Evolutionary conservation across 495 filamentous ascomycete species (phyloP).

Genomic region (Entonaema liquescens): DNA sequence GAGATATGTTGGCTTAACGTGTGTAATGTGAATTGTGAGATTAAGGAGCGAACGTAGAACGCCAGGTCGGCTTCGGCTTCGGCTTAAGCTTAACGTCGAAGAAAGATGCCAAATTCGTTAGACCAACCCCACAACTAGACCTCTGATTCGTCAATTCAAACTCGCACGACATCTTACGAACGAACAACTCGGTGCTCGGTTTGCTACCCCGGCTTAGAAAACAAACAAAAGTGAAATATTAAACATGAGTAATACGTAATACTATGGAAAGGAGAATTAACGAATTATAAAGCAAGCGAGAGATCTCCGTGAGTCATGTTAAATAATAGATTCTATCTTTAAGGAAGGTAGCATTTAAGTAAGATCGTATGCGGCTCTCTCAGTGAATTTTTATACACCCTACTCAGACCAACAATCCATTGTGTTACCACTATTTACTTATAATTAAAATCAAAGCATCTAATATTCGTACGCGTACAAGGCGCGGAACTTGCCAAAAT

Average conservation of each 20-base stretch:
- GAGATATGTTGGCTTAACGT: background rate
- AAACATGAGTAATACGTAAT: background rate
- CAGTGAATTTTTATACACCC: background rate
- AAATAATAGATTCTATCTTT: background rate
- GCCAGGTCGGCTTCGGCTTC: constrained; percentile 39
- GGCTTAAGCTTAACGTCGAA: constrained; percentile 27
- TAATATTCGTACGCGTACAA: background rate
- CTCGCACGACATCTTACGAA: background rate
- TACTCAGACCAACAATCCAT: background rate
- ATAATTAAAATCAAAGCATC: background rate
- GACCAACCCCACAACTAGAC: background rate
- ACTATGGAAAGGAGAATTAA: too few species aligned
- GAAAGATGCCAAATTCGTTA: background rate
- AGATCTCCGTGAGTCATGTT: background rate
- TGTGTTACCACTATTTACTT: background rate
- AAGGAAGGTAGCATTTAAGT: background rate
- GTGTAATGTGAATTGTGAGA: background rate
- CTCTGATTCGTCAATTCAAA: constrained; percentile 17
- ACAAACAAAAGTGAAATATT: constrained; percentile 9
- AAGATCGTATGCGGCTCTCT: background rate
- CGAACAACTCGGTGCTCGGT: constrained; percentile 6
- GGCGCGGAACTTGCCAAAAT: background rate
- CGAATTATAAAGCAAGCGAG: background rate
- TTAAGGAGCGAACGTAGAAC: background rate
- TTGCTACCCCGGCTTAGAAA: background rate